A percentile compares a stretch with the other conserved stretches of the same genome.
Conservation (phyloP, 257 asterid genomes). For the Perilla frutescens region DNA sequence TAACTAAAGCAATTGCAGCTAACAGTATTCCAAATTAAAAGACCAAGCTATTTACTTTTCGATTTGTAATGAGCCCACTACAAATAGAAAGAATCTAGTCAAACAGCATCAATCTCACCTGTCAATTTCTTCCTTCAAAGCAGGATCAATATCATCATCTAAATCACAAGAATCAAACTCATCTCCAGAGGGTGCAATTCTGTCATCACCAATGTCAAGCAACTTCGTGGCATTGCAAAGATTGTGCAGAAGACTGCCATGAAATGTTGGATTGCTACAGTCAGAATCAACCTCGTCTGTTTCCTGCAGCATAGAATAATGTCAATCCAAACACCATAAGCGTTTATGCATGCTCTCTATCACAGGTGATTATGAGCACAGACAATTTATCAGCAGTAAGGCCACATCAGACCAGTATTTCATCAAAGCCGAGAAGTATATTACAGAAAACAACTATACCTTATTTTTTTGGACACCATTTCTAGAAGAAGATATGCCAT, state of each 20-base stretch:
- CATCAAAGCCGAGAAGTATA: slow-evolving; percentile 26
- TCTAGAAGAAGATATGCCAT: slow-evolving; percentile 50
- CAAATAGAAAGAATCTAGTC: slow-evolving; percentile 13
- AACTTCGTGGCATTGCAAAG: slow-evolving; percentile 52
- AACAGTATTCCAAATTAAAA: slow-evolving; percentile 16
- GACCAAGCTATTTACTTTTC: neutral
- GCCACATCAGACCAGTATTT: no score
- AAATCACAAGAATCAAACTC: slow-evolving; percentile 75
- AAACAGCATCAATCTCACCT: slow-evolving; percentile 60
- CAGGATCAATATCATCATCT: slow-evolving; percentile 94
- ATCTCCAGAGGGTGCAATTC: slow-evolving; percentile 58
- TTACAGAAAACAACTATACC: slow-evolving; percentile 39
- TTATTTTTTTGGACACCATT: slow-evolving; percentile 52
- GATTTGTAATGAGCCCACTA: slow-evolving; percentile 17
- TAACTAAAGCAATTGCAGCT: slow-evolving; percentile 6
- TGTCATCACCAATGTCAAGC: slow-evolving; percentile 55
- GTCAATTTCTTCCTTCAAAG: slow-evolving; percentile 84
- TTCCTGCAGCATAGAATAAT: slow-evolving; percentile 55
- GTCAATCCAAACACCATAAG: slow-evolving; percentile 23
- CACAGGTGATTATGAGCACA: neutral
- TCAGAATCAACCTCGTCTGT: slow-evolving; percentile 44
- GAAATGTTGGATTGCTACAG: slow-evolving; percentile 43
- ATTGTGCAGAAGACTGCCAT: slow-evolving; percentile 42
- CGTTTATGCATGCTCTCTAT: no score
- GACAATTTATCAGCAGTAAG: slow-evolving; percentile 14